Percentiles rank a stretch among this genome's conserved stretches.
These are phyloP conservation scores for Globisporangium megalacanthum DNA, from an alignment of 352 stramenopile genomes.

Conservation along the genomic window DNA sequence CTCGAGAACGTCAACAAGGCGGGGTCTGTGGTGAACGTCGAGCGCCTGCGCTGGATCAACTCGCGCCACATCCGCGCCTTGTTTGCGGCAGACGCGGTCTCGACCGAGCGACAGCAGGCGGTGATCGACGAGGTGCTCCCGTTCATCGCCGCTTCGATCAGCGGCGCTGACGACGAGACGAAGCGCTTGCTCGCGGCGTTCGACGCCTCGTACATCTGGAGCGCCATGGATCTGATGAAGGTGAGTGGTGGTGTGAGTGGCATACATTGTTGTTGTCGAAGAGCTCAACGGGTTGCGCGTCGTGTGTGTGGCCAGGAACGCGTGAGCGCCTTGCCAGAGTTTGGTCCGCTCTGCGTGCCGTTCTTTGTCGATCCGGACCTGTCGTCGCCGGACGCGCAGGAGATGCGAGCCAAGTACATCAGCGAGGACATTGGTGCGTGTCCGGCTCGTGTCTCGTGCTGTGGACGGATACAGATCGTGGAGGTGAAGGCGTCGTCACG, in stretches of 20 bases:
- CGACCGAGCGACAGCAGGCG: slow-evolving; percentile 30
- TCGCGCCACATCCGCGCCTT: slow-evolving; percentile 79
- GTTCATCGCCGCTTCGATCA: slow-evolving; percentile 49
- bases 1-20: slow-evolving; percentile 87
- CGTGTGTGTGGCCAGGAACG: slow-evolving; percentile 40
- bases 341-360: slow-evolving; percentile 63
- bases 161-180: slow-evolving; percentile 5
- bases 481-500: too few species aligned
- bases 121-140: slow-evolving; percentile 62
- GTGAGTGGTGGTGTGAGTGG: slow-evolving; percentile 13
- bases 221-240: slow-evolving; percentile 81
- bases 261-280: too few species aligned
- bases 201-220: slow-evolving; percentile 66
- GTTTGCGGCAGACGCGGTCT: slow-evolving; percentile 46
- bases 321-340: slow-evolving; percentile 73
- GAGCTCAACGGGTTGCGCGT: background rate
- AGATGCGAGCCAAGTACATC: slow-evolving; percentile 78
- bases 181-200: slow-evolving; percentile 39
- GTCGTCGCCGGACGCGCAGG: slow-evolving; percentile 31
- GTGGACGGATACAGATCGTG: background rate
- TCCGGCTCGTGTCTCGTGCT: slow-evolving; percentile 10
- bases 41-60: slow-evolving; percentile 87
- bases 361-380: slow-evolving; percentile 70
- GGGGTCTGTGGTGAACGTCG: slow-evolving; percentile 82
- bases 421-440: slow-evolving; percentile 40